These are phyloP conservation scores for Fusarium citri DNA, from an alignment of 2,329 filamentous ascomycete genomes.

Conservation along the genomic window DNA sequence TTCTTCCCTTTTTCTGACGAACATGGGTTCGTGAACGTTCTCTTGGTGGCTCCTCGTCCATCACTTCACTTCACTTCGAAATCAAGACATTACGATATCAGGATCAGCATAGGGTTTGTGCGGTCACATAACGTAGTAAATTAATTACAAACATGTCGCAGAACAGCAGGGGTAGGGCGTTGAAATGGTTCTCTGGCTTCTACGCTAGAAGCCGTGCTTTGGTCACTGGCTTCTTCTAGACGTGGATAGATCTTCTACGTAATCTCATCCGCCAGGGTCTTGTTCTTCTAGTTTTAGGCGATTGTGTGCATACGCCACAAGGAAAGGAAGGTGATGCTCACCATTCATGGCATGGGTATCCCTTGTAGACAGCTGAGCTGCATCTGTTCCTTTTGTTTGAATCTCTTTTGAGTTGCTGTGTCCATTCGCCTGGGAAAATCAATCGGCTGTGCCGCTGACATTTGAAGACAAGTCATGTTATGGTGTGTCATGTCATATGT, in stretches of 20 bases:
- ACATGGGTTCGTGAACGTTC: constrained; percentile 5
- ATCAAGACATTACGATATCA: constrained; percentile 14
- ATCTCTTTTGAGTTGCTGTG: constrained; percentile 37
- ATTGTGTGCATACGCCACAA: constrained; percentile 20
- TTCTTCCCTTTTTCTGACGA: constrained; percentile 13
- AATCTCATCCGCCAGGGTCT: constrained; percentile 30
- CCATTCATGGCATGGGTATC: constrained; percentile 36
- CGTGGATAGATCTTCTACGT: constrained; percentile 13
- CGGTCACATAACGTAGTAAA: constrained; percentile 8
- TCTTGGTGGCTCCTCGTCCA: neutral
- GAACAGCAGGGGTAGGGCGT: constrained; percentile 2
- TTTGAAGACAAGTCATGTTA: constrained; percentile 10
- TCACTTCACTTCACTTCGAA: constrained; percentile 1
- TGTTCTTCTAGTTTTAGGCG: constrained; percentile 20
- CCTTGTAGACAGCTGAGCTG: constrained; percentile 26
- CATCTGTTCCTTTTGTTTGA: constrained; percentile 25
- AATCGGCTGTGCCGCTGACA: constrained; percentile 32
- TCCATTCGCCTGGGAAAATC: constrained; percentile 41
- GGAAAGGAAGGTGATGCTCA: constrained; percentile 33
- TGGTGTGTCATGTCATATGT: neutral
- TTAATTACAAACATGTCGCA: constrained; percentile 2
- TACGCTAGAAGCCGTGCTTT: constrained; percentile 26
- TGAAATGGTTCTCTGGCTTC: neutral
- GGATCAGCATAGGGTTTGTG: constrained; percentile 22
- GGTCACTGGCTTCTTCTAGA: constrained; percentile 24